These are phyloP conservation scores for Crepidotus variabilis DNA, from an alignment of 768 basidiomycete genomes.

Conservation along the genomic window DNA sequence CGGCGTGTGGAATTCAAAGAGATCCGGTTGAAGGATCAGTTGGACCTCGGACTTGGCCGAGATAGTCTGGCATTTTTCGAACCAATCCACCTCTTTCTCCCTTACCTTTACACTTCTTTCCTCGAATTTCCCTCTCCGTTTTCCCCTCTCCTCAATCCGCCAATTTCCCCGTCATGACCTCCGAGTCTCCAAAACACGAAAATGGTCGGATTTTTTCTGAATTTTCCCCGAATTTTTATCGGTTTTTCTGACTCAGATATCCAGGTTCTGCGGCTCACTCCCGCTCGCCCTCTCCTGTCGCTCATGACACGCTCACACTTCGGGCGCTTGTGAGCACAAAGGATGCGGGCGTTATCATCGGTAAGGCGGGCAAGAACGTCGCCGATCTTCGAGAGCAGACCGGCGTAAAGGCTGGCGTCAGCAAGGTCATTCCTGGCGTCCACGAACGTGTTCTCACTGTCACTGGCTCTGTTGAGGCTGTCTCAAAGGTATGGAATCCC, in stretches of 20 bases:
- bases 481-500: conserved; percentile 66
- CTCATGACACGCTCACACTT: conserved; percentile 78
- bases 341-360: conserved; percentile 96
- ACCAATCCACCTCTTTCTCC: conserved; percentile 14
- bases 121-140: conserved; percentile 20
- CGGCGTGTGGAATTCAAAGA: conserved; percentile 2
- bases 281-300: conserved; percentile 70
- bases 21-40: background rate
- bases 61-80: conserved; percentile 9
- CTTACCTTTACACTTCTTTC: conserved; percentile 26
- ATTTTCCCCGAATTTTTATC: conserved; percentile 13
- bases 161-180: conserved; percentile 51
- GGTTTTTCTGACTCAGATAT: conserved; percentile 18
- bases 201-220: conserved; percentile 37
- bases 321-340: conserved; percentile 95
- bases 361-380: conserved; percentile 96
- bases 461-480: conserved; percentile 86
- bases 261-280: conserved; percentile 61
- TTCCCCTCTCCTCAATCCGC: conserved; percentile 20
- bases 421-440: conserved; percentile 96
- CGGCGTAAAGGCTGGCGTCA: conserved; percentile 97
- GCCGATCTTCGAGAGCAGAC: conserved; percentile 94
- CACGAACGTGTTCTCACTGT: conserved; percentile 97
- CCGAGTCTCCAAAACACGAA: conserved; percentile 55
- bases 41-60: conserved; percentile 6